Evolutionary conservation across 116 monocot genomes (phyloP).

Genomic region (Iris pallida): DNA sequence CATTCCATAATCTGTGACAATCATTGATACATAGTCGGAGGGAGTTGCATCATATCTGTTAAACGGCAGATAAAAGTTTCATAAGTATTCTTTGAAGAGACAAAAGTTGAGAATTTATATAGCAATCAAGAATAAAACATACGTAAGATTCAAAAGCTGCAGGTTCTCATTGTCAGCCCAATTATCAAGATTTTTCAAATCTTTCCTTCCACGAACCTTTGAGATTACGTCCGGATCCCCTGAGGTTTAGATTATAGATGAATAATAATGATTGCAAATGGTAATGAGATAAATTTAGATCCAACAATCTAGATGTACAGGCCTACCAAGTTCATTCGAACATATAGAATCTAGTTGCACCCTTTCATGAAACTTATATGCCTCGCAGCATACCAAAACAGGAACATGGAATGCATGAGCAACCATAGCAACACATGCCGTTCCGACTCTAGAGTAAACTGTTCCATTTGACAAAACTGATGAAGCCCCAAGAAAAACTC

Average conservation of each 20-base stretch:
- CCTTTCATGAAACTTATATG: constrained; percentile 86
- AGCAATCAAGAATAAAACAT: constrained; percentile 17
- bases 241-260: constrained; percentile 1
- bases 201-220: constrained; percentile 44
- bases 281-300: not conserved
- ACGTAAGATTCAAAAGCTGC: constrained; percentile 95
- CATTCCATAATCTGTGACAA: constrained; percentile 97
- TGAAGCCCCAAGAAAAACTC: constrained; percentile 31
- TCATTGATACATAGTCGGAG: constrained; percentile 92
- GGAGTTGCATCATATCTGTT: constrained; percentile 90
- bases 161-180: constrained; percentile 78
- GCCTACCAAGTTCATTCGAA: constrained; percentile 95
- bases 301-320: not conserved
- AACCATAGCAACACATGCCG: constrained; percentile 55
- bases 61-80: constrained; percentile 16
- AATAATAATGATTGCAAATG: not conserved
- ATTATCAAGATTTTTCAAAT: constrained; percentile 58
- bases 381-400: constrained; percentile 93
- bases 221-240: constrained; percentile 27
- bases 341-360: constrained; percentile 78
- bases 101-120: not conserved
- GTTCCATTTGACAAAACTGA: constrained; percentile 49
- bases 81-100: not conserved
- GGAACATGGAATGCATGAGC: constrained; percentile 82
- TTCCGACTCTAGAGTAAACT: constrained; percentile 89